A percentile compares a stretch with the other conserved stretches of the same genome.
These are phyloP conservation scores for Chalaropsis thielavioides DNA, from an alignment of 2,329 filamentous ascomycete genomes.

Conservation along the genomic window DNA sequence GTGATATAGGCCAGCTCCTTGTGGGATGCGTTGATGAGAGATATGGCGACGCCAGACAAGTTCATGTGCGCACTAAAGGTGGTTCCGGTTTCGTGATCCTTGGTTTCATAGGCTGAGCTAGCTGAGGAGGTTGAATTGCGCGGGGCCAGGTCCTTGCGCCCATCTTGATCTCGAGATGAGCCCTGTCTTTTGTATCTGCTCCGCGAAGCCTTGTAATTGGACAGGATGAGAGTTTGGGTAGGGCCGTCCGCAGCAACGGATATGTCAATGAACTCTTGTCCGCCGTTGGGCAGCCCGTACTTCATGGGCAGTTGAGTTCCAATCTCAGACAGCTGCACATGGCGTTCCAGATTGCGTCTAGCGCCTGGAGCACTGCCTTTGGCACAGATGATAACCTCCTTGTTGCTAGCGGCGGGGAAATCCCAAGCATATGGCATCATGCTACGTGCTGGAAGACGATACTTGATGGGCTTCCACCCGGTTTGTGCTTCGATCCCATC, in stretches of 20 bases:
- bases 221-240: slow-evolving; percentile 84
- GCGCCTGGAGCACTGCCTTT: slow-evolving; percentile 32
- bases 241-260: slow-evolving; percentile 92
- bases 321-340: slow-evolving; percentile 91
- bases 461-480: slow-evolving; percentile 83
- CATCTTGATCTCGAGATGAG: slow-evolving; percentile 8
- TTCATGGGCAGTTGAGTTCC: slow-evolving; percentile 93
- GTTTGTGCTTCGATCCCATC: slow-evolving; percentile 72
- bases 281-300: slow-evolving; percentile 50
- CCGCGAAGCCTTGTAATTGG: slow-evolving; percentile 84
- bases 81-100: slow-evolving; percentile 73
- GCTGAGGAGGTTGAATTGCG: slow-evolving; percentile 4
- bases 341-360: slow-evolving; percentile 49
- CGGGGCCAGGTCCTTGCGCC: slow-evolving; percentile 7
- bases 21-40: slow-evolving; percentile 80
- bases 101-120: slow-evolving; percentile 53
- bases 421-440: slow-evolving; percentile 99
- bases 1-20: slow-evolving; percentile 90
- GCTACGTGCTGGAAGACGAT: slow-evolving; percentile 79
- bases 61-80: slow-evolving; percentile 82
- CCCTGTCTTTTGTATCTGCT: slow-evolving; percentile 54
- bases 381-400: slow-evolving; percentile 72
- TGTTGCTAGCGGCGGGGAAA: slow-evolving; percentile 92
- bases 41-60: slow-evolving; percentile 81
- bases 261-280: slow-evolving; percentile 84